Conservation (phyloP, 495 filamentous ascomycete genomes). For the Halenospora varia region DNA sequence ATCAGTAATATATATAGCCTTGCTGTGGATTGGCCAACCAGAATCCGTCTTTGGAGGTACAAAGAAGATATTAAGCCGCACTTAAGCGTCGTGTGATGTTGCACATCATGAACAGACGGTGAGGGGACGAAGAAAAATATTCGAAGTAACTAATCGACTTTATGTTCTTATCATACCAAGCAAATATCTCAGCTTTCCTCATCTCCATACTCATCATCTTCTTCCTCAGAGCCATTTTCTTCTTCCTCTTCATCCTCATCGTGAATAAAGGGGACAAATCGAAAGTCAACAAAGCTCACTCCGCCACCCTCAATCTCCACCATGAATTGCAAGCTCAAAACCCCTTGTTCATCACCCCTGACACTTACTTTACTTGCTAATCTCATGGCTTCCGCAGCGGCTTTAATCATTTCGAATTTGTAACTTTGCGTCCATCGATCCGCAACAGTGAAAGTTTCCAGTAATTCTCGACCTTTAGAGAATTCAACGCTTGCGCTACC, state of each 20-base stretch:
- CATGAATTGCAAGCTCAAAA: constrained; percentile 95
- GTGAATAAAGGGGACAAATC: constrained; percentile 66
- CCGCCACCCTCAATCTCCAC: constrained; percentile 53
- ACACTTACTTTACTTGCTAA: constrained; percentile 90
- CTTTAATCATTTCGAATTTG: constrained; percentile 79
- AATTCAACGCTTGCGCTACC: constrained; percentile 85
- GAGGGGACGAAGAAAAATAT: too few species aligned
- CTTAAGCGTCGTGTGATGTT: too few species aligned
- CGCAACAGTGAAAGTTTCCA: constrained; percentile 71
- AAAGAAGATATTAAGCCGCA: too few species aligned
- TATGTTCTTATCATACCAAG: too few species aligned
- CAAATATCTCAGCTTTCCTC: constrained; percentile 3
- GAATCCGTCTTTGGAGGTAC: too few species aligned
- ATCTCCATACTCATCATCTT: constrained; percentile 22
- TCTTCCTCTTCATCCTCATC: constrained; percentile 54
- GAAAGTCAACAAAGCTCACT: constrained; percentile 70
- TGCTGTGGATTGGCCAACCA: too few species aligned
- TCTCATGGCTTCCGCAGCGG: constrained; percentile 82
- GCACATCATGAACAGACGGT: too few species aligned
- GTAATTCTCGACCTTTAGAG: constrained; percentile 62
- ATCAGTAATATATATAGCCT: too few species aligned
- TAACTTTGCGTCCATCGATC: constrained; percentile 57
- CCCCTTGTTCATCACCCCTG: constrained; percentile 78
- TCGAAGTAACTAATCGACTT: too few species aligned
- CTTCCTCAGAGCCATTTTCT: constrained; percentile 29